These are phyloP conservation scores for Elymus sibiricus DNA, from an alignment of 176 grass and related monocot species.

Conservation along the genomic window DNA sequence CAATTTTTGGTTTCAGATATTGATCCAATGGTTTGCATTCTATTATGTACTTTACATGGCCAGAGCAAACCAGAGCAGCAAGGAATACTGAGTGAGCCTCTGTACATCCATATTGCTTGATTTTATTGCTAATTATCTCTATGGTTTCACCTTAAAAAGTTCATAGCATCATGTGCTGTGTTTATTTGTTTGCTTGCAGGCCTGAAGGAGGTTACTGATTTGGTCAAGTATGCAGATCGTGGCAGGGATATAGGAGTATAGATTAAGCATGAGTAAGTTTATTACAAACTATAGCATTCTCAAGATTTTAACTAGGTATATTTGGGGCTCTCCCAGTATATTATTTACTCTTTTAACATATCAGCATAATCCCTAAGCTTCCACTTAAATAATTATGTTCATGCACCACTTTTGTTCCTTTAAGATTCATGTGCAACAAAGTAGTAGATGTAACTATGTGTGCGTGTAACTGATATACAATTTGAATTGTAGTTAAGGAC, in stretches of 20 bases:
- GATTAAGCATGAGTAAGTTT: not conserved
- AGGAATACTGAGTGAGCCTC: not conserved
- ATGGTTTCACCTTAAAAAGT: not conserved
- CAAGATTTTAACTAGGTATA: not conserved
- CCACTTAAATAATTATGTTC: not conserved
- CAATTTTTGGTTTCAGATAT: not conserved
- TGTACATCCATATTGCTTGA: not conserved
- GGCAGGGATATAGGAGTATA: not conserved
- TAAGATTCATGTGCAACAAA: not conserved
- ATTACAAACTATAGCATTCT: not conserved
- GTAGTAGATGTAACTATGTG: not conserved
- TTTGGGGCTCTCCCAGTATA: not conserved
- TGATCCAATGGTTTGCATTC: not conserved
- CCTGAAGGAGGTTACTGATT: not conserved
- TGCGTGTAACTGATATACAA: not conserved
- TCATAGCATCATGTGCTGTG: not conserved
- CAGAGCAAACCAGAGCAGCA: not conserved
- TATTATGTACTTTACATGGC: not conserved
- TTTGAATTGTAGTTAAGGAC: not conserved
- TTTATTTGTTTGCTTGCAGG: not conserved
- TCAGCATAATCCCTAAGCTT: not conserved
- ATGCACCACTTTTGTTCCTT: not conserved
- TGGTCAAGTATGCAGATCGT: not conserved
- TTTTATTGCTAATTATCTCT: not conserved
- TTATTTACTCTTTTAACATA: not conserved